Base-by-base conservation (phyloP, 257 asterid species). In the Eucommia ulmoides region DNA sequence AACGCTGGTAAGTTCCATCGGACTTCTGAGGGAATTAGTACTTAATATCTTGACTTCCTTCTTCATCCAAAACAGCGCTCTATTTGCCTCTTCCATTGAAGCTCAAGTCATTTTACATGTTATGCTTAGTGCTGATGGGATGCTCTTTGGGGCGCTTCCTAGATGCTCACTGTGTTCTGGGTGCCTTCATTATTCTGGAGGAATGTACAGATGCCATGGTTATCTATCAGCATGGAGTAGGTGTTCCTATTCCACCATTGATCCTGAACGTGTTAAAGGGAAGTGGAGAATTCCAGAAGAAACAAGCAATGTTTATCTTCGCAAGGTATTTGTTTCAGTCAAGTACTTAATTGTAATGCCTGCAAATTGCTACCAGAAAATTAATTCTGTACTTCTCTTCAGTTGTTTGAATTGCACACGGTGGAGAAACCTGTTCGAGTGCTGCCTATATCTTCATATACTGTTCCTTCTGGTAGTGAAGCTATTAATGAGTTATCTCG, bases 331-430 rank as follows among this genome's bases (percentile, higher is more conserved):
- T 54, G 52, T 14, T 29, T 29, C 38, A 29, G 7, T 19, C n/a
- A 18, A 25, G n/a, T n/a, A n/a, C n/a, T n/a, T n/a, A n/a, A n/a
- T n/a, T 16, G 20, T 14, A 41, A 48, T 19, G 33, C 61, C 33
- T 53, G 18, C 20, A 48, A 47, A 19, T 45, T 23, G 46, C n/a
- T n/a, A n/a, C n/a, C n/a, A n/a, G n/a, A n/a, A n/a, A n/a, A n/a
- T n/a, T n/a, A n/a, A n/a, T n/a, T n/a, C n/a, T n/a, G n/a, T n/a
- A n/a, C n/a, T n/a, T n/a, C n/a, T n/a, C n/a, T 19, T 33, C 93
- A 91, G 99, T 91, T 96, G 99, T 77, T 65, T 61, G 86, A 86
- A 74, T 70, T 83, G 1, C 99, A 91, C 68, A 91, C 86, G 73
- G 59, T 62, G 64, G 81, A 79, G 48, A 86, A 77, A 67, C 68